These are phyloP conservation scores for Penicillium longicatenatum DNA, from an alignment of 495 filamentous ascomycete genomes.

Conservation along the genomic window DNA sequence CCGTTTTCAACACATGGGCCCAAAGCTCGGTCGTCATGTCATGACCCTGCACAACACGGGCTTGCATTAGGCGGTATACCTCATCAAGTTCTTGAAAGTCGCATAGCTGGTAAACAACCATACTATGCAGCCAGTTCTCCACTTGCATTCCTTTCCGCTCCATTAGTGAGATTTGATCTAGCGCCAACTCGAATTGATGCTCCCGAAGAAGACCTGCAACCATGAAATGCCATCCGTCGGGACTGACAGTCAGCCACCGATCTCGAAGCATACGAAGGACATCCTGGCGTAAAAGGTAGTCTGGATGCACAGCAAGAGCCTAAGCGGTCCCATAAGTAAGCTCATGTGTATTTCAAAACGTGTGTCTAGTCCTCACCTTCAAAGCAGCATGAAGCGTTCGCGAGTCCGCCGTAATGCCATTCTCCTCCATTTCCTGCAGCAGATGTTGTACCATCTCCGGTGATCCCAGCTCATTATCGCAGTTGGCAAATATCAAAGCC, in stretches of 20 bases:
- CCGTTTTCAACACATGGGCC: conserved; percentile 70
- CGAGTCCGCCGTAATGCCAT: conserved; percentile 60
- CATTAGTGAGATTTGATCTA: conserved; percentile 72
- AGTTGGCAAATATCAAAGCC: conserved; percentile 70
- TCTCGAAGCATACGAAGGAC: conserved; percentile 65
- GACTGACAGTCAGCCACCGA: conserved; percentile 67
- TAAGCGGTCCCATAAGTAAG: conserved; percentile 23
- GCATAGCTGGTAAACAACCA: conserved; percentile 69
- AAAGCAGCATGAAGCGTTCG: conserved; percentile 71
- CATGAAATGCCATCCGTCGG: conserved; percentile 66
- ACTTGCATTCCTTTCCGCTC: conserved; percentile 55
- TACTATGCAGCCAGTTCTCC: conserved; percentile 72
- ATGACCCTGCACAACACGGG: conserved; percentile 49
- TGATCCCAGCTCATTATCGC: conserved; percentile 62
- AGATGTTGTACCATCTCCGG: conserved; percentile 59
- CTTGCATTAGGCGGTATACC: conserved; percentile 63
- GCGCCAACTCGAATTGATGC: conserved; percentile 76
- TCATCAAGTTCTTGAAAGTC: conserved; percentile 74
- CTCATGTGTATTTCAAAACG: background rate
- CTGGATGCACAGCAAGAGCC: conserved; percentile 80
- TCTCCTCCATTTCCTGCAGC: conserved; percentile 67
- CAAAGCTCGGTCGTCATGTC: conserved; percentile 56
- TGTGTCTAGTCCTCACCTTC: conserved; percentile 52
- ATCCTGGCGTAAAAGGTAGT: conserved; percentile 72
- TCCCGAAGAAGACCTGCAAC: conserved; percentile 76